Base-by-base conservation (phyloP, 257 asterid species). In the Penstemon barbatus region DNA sequence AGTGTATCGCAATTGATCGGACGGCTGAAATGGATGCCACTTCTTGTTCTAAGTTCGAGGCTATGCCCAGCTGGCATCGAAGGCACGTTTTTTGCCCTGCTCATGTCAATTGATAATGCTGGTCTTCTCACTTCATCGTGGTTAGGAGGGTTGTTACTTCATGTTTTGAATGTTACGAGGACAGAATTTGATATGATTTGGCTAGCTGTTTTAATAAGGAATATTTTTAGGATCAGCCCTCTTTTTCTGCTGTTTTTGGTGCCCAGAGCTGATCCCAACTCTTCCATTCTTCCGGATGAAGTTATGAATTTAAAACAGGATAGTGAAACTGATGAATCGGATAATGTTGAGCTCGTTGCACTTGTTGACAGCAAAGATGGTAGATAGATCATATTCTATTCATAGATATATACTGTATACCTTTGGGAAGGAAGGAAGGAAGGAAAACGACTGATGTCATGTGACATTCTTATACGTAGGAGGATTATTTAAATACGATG, bases 11-110 rank as follows among this genome's bases (percentile, higher is more conserved):
- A 85, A 59, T 62, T 92, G 89, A 86, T 89, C 4, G 91, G 91
- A 8, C 85, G 96, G 8, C 82, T 92, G 36, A 89, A 89, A 63
- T 92, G 98, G 98, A 92, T 92, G 98, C 98, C 98, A 3, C 98
- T 89, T 61, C 96, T 89, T 33, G 97, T 92, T 53, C 83, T 92
- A 38, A 92, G 91, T 73, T 81, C 97, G 11, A 89, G 82, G 84
- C 80, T 92, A 8, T 92, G 98, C 71, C 98, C 98, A 42, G 77
- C 89, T 7, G 98, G 98, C 60, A 87, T 92, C 0, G 96, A 92
- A 69, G 98, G 98, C 67, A 89, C 97, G 0, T 87, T 92, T 68
- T 92, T 92, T n/a, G 97, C 97, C 38, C 71, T 92, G 79, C 89
- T 92, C 41, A 92, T 89, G 97, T 89, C 97, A 0, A 92, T 92